phyloP scores from a whole-genome alignment of 2,329 filamentous ascomycete species.

The Cryphonectria parasitica region DNA sequence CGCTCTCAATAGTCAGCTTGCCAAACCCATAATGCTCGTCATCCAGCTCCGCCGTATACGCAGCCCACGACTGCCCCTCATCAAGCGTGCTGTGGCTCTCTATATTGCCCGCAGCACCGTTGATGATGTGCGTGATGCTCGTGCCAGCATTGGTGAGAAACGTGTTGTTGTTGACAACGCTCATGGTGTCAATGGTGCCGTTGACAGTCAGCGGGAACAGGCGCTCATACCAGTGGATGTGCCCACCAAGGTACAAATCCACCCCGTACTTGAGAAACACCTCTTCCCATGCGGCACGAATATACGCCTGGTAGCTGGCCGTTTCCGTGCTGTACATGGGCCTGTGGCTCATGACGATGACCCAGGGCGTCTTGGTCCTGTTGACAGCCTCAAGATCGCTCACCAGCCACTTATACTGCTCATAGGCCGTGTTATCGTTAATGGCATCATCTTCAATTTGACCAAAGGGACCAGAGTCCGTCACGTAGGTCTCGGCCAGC shows the following conservation, averaged over 20 bases:
- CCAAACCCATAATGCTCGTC: slow-evolving; percentile 52
- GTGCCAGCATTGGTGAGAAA: slow-evolving; percentile 51
- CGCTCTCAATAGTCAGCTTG: slow-evolving; percentile 45
- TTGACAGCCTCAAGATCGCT: slow-evolving; percentile 49
- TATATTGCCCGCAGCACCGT: slow-evolving; percentile 58
- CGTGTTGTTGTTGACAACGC: slow-evolving; percentile 52
- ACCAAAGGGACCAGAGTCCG: slow-evolving; percentile 55
- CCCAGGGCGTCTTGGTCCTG: slow-evolving; percentile 53
- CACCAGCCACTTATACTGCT: slow-evolving; percentile 52
- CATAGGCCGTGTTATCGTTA: slow-evolving; percentile 47
- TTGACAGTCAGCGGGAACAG: slow-evolving; percentile 31
- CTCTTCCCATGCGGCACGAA: slow-evolving; percentile 50
- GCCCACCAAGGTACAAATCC: slow-evolving; percentile 48
- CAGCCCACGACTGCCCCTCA: slow-evolving; percentile 38
- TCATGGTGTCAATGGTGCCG: slow-evolving; percentile 44
- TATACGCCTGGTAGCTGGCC: slow-evolving; percentile 47
- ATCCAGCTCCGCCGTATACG: slow-evolving; percentile 51
- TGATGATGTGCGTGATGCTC: slow-evolving; percentile 54
- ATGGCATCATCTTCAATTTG: slow-evolving; percentile 43
- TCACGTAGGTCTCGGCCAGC: slow-evolving; percentile 48
- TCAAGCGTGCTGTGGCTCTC: slow-evolving; percentile 50
- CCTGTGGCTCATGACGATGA: slow-evolving; percentile 52
- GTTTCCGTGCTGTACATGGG: slow-evolving; percentile 51
- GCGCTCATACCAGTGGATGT: slow-evolving; percentile 35
- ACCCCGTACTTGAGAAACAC: slow-evolving; percentile 49